phyloP scores from a whole-genome alignment of 768 basidiomycete genomes.

The Phaffia tasmanica region DNA sequence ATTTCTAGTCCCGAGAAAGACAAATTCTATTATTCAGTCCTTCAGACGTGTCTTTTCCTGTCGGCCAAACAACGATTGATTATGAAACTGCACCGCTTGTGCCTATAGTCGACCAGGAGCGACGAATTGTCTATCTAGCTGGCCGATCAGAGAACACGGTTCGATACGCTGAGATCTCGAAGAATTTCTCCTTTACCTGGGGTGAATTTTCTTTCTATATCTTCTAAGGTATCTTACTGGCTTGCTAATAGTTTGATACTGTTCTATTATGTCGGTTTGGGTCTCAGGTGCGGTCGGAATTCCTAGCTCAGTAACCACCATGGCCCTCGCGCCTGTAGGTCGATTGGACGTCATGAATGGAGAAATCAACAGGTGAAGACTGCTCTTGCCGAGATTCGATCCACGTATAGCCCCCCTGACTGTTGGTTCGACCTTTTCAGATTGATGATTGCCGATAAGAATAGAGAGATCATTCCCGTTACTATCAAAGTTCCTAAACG shows the following conservation, averaged over 20 bases:
- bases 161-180: neutral
- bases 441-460: conserved; percentile 33
- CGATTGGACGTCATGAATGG: conserved; percentile 38
- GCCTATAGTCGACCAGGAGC: conserved; percentile 34
- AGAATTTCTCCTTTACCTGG: neutral
- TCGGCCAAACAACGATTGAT: conserved; percentile 30
- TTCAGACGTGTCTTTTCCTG: conserved; percentile 22
- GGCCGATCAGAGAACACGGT: conserved; percentile 28
- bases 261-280: neutral
- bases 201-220: neutral
- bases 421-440: too few species aligned
- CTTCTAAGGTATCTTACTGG: neutral
- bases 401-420: too few species aligned
- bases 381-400: too few species aligned
- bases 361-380: conserved; percentile 33
- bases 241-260: neutral
- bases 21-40: conserved; percentile 34
- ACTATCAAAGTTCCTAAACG: conserved; percentile 36
- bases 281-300: conserved; percentile 27
- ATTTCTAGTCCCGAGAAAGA: conserved; percentile 32
- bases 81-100: conserved; percentile 34
- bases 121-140: conserved; percentile 36
- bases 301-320: conserved; percentile 29
- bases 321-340: conserved; percentile 31
- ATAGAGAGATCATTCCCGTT: conserved; percentile 36